Percentiles rank a stretch among this genome's conserved stretches.
Conservation (phyloP, 1,284 basidiomycete species). For the Mycena citricolor region DNA sequence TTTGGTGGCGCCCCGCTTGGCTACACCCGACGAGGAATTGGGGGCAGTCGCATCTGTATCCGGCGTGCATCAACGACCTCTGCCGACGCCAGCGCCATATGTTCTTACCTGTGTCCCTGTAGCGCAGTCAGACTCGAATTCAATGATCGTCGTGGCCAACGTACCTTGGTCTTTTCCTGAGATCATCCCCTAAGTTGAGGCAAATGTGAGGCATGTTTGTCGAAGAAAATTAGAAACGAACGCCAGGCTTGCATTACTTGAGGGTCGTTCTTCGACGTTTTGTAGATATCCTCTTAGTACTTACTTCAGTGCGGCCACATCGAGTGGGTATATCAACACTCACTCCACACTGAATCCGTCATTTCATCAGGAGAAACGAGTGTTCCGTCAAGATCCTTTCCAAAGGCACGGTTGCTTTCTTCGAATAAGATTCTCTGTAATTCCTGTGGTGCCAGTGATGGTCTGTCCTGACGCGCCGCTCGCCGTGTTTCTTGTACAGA, state of each 20-base stretch:
- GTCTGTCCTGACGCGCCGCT: not conserved
- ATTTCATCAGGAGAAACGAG: no score
- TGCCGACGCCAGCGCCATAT: not conserved
- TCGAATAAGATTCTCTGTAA: slow-evolving; percentile 6
- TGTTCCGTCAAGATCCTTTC: no score
- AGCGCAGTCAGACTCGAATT: not conserved
- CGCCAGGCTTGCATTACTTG: slow-evolving; percentile 16
- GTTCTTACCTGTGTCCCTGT: not conserved
- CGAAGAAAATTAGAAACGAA: not conserved
- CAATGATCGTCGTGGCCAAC: no score
- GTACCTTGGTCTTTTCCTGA: no score
- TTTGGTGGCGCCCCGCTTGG: slow-evolving; percentile 3
- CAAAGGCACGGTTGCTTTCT: slow-evolving; percentile 18
- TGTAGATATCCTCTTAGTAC: slow-evolving; percentile 11
- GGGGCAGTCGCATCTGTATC: not conserved
- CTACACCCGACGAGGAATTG: not conserved
- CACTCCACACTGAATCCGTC: no score
- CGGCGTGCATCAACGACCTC: not conserved
- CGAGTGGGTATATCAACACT: no score
- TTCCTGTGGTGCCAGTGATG: slow-evolving; percentile 10
- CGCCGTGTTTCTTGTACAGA: slow-evolving; percentile 4
- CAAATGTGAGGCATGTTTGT: not conserved
- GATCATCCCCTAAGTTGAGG: slow-evolving; percentile 15
- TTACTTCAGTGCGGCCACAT: no score
- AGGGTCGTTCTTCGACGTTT: slow-evolving; percentile 19